Base-by-base conservation (phyloP, 805 yeast species). In the Pichia manshurica region DNA sequence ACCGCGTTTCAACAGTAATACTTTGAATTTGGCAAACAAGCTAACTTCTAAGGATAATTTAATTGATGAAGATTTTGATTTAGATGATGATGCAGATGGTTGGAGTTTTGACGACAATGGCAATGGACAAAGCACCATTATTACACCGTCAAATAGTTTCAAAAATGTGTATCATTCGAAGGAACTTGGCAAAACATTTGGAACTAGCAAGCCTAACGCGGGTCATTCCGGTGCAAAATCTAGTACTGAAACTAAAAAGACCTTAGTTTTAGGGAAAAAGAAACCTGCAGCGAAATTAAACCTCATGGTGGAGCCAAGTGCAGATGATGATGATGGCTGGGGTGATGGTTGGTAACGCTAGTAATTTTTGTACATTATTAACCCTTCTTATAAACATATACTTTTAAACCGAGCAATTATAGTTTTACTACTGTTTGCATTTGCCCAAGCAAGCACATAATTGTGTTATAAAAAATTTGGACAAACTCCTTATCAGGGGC, bases 401-500 rank as follows among this genome's bases (percentile, higher is more conserved):
- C 5, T 17, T 21, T 21, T 19, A 35, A 37, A 37, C 19, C 1
- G 13, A 19, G 22, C n/a, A 29, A n/a, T n/a, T n/a, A n/a, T n/a
- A n/a, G n/a, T n/a, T n/a, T n/a, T n/a, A n/a, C n/a, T n/a, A n/a
- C n/a, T n/a, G n/a, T n/a, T n/a, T n/a, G n/a, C n/a, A n/a, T n/a
- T n/a, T n/a, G n/a, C n/a, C n/a, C n/a, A n/a, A n/a, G n/a, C n/a
- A n/a, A n/a, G n/a, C n/a, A n/a, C n/a, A n/a, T n/a, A n/a, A n/a
- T n/a, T n/a, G n/a, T n/a, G n/a, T n/a, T n/a, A 25, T 25, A 15
- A 21, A 42, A 42, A 42, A 47, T 15, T 20, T 22, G 12, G 10
- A 9, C 20, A 21, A 43, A 48, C 77, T 73, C 77, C 77, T 69
- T 63, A 72, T 70, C 76, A 72, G 78, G 78, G 78, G 78, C 78